Conservation (phyloP, 1,139 yeast genomes). For the Yamadazyma dushanensis region DNA sequence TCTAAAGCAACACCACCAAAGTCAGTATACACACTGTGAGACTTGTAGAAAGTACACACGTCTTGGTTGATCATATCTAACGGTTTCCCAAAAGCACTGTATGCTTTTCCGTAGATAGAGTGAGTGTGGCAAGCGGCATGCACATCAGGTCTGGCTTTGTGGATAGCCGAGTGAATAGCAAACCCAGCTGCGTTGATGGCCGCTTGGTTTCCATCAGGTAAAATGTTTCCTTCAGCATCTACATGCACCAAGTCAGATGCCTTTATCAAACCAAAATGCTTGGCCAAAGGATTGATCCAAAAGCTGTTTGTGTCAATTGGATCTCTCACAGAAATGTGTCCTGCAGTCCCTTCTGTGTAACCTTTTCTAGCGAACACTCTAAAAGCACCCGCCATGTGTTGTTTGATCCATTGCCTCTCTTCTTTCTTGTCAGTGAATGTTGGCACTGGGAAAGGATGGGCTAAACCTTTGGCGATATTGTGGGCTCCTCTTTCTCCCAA, state of each 20-base stretch:
- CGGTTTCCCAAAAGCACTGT: slow-evolving; percentile 67
- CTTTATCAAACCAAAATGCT: slow-evolving; percentile 66
- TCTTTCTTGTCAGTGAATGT: slow-evolving; percentile 47
- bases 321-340: slow-evolving; percentile 78
- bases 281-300: slow-evolving; percentile 79
- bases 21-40: slow-evolving; percentile 63
- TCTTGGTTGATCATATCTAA: slow-evolving; percentile 83
- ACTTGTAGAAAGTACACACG: slow-evolving; percentile 64
- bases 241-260: slow-evolving; percentile 78
- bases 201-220: slow-evolving; percentile 61
- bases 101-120: slow-evolving; percentile 73
- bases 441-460: slow-evolving; percentile 53
- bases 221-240: slow-evolving; percentile 67
- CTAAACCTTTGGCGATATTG: slow-evolving; percentile 50
- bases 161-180: slow-evolving; percentile 75
- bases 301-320: slow-evolving; percentile 71
- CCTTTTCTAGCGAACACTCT: slow-evolving; percentile 74
- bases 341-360: slow-evolving; percentile 76
- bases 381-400: slow-evolving; percentile 84
- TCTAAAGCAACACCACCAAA: slow-evolving; percentile 84
- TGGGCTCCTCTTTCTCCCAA: slow-evolving; percentile 64
- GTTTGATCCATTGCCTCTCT: slow-evolving; percentile 61
- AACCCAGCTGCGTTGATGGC: slow-evolving; percentile 82
- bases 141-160: slow-evolving; percentile 75
- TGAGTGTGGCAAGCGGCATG: slow-evolving; percentile 84